These are phyloP conservation scores for Hyphodiscus sp. DNA, from an alignment of 2,329 filamentous ascomycete genomes.

Conservation along the genomic window DNA sequence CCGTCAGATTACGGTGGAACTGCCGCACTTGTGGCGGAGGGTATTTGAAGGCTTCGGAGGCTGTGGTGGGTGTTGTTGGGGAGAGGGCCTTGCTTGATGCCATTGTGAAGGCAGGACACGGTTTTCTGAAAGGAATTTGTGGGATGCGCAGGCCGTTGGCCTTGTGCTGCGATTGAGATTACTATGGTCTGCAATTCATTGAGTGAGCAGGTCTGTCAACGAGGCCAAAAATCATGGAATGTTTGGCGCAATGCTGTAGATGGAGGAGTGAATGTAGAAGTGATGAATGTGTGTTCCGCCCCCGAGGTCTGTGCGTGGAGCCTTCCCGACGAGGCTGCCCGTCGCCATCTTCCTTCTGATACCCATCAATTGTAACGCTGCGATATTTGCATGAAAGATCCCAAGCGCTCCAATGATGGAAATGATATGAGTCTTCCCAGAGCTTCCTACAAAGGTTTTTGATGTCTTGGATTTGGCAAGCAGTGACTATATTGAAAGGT, in stretches of 20 bases:
- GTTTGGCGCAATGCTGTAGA: neutral
- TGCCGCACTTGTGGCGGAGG: constrained; percentile 58
- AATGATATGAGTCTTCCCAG: too few relatives aligned
- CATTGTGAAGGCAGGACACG: constrained; percentile 12
- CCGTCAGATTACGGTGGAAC: constrained; percentile 54
- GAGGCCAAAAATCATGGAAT: neutral
- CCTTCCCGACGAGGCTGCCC: neutral
- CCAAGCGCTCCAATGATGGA: too few relatives aligned
- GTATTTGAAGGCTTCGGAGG: constrained; percentile 34
- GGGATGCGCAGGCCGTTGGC: neutral
- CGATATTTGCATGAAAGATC: too few relatives aligned
- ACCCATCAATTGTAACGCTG: too few relatives aligned
- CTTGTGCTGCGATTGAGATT: neutral
- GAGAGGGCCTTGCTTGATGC: constrained; percentile 36
- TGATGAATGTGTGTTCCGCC: neutral
- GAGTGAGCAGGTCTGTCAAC: neutral
- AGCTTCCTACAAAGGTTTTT: too few relatives aligned
- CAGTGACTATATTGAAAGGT: too few relatives aligned
- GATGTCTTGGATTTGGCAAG: too few relatives aligned
- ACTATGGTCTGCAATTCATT: neutral
- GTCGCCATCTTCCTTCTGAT: neutral
- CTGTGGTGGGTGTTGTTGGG: constrained; percentile 44
- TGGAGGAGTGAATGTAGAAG: neutral
- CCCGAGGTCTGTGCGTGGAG: neutral
- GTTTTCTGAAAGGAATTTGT: constrained; percentile 6